Percentiles rank a stretch among this genome's conserved stretches.
Conservation (phyloP, 2,329 filamentous ascomycete genomes). For the Penicillium sp. region DNA sequence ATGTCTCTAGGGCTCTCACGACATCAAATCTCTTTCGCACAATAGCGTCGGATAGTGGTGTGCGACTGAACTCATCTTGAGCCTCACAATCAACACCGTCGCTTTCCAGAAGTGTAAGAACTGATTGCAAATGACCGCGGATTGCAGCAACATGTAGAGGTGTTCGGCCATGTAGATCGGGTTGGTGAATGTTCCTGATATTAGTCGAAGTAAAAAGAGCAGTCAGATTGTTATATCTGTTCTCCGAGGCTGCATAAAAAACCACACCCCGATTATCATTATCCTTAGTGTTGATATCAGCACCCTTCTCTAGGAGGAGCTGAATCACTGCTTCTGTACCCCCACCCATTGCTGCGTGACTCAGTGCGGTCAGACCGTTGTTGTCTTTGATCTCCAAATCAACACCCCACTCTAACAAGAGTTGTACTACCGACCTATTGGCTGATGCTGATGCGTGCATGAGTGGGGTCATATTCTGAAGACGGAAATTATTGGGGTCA, state of each 20-base stretch:
- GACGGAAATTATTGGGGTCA: not conserved
- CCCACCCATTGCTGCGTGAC: not conserved
- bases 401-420: not conserved
- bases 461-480: not conserved
- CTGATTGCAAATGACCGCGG: not conserved
- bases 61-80: not conserved
- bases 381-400: not conserved
- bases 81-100: not conserved
- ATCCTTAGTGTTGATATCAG: not conserved
- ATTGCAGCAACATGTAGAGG: not conserved
- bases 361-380: not conserved
- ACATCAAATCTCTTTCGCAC: not conserved
- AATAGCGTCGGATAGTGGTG: not conserved
- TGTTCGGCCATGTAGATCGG: not conserved
- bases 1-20: not conserved
- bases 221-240: not conserved
- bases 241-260: not conserved
- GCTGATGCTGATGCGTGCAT: not conserved
- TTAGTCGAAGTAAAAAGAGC: not conserved
- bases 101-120: not conserved
- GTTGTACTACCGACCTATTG: not conserved
- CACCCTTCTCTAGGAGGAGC: not conserved
- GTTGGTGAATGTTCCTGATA: not conserved
- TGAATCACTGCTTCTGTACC: not conserved
- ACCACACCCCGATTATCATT: not conserved